Percentiles rank a stretch among this genome's conserved stretches.
phyloP scores from a whole-genome alignment of 2,329 filamentous ascomycete genomes.

The Sclerotiophoma versabilis region DNA sequence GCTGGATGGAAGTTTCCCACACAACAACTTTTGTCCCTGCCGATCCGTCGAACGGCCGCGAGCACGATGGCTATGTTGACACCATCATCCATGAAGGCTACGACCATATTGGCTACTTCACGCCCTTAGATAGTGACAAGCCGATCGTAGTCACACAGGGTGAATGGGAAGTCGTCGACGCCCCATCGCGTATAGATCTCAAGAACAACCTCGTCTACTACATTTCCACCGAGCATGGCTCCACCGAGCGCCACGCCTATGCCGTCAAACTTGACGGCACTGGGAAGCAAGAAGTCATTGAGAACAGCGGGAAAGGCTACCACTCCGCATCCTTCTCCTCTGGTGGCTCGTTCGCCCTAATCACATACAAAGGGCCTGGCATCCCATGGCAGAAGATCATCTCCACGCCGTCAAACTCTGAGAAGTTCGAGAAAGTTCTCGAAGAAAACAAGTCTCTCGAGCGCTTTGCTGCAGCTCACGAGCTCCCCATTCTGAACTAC shows the following conservation, averaged over 20 bases:
- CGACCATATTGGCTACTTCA: constrained; percentile 93
- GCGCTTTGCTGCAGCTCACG: constrained; percentile 73
- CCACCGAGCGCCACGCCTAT: constrained; percentile 91
- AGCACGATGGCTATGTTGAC: constrained; percentile 90
- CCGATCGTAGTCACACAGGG: constrained; percentile 88
- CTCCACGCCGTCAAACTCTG: constrained; percentile 74
- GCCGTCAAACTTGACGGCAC: constrained; percentile 84
- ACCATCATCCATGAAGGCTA: constrained; percentile 84
- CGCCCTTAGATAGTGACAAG: constrained; percentile 81
- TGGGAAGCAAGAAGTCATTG: constrained; percentile 74
- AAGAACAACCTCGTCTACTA: constrained; percentile 91
- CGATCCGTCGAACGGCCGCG: constrained; percentile 76
- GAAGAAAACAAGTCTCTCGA: constrained; percentile 79
- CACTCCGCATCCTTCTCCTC: constrained; percentile 85
- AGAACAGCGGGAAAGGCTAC: constrained; percentile 76
- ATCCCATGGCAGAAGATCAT: constrained; percentile 93
- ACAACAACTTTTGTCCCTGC: constrained; percentile 86
- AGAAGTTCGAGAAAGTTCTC: constrained; percentile 71
- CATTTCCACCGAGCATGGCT: constrained; percentile 81
- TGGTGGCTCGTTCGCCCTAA: constrained; percentile 80
- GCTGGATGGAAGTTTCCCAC: constrained; percentile 95
- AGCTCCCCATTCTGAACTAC: constrained; percentile 83
- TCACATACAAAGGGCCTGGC: constrained; percentile 82
- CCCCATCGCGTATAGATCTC: constrained; percentile 84
- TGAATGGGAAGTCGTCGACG: constrained; percentile 88